Evolutionary conservation across 176 grass and related monocot species (phyloP).

Genomic region (Panicum miliaceum): DNA sequence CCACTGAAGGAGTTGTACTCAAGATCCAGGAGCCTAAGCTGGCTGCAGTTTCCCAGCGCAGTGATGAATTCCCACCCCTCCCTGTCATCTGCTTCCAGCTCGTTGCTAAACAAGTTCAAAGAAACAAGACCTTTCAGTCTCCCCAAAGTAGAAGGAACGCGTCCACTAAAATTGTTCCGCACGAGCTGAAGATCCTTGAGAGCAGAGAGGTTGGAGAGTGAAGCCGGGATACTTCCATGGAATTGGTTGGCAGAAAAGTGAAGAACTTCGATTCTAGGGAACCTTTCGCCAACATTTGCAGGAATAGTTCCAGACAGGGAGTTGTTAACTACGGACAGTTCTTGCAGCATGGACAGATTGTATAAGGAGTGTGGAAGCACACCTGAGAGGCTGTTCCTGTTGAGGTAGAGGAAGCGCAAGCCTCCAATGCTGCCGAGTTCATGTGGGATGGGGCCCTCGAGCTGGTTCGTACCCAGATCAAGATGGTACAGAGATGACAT

Average conservation of each 20-base stretch:
- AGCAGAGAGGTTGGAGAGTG: conserved; percentile 27
- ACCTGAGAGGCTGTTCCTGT: not conserved
- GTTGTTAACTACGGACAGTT: not conserved
- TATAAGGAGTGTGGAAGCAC: conserved; percentile 20
- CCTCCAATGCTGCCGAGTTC: conserved; percentile 5
- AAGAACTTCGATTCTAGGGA: not conserved
- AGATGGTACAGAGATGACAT: conserved; percentile 9
- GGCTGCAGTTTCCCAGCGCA: conserved; percentile 24
- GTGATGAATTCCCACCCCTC: conserved; percentile 43
- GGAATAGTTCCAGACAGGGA: conserved; percentile 30
- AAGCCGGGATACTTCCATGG: conserved; percentile 6
- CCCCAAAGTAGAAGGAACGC: not conserved
- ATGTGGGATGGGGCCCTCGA: conserved; percentile 16
- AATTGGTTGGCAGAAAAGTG: not conserved
- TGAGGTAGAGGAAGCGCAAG: not conserved
- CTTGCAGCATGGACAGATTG: conserved; percentile 18
- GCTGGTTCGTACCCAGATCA: not conserved
- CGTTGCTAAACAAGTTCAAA: not conserved
- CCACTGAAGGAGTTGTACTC: not conserved
- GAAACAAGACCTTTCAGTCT: not conserved
- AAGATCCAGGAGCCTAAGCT: not conserved
- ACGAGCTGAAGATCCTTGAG: not conserved
- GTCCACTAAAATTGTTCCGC: not conserved
- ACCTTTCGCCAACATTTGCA: not conserved
- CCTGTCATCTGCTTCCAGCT: not conserved